Evolutionary conservation across 371 early-diverging fungal genomes (phyloP).

Genomic region (Circinella minor): DNA sequence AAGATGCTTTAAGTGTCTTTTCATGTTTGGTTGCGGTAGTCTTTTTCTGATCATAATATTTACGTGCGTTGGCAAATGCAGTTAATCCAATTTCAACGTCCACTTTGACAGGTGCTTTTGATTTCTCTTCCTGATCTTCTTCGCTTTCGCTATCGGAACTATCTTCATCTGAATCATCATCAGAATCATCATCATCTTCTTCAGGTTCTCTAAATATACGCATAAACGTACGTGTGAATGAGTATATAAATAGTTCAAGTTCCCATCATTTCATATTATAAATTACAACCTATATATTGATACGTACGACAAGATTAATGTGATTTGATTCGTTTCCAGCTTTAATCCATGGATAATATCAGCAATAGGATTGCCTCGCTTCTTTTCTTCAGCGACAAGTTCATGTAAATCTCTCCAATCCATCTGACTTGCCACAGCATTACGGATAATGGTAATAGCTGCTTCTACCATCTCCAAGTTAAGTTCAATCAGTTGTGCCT

Average conservation of each 20-base stretch:
- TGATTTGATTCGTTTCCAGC: conserved; percentile 76
- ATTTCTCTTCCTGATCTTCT: conserved; percentile 37
- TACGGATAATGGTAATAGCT: conserved; percentile 83
- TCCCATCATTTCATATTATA: too few relatives aligned
- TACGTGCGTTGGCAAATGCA: conserved; percentile 92
- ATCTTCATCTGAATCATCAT: conserved; percentile 33
- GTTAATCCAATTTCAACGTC: conserved; percentile 88
- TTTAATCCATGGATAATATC: conserved; percentile 73
- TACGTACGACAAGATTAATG: conserved; percentile 55
- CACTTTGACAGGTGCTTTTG: conserved; percentile 46
- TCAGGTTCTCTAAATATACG: background rate
- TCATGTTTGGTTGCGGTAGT: conserved; percentile 84
- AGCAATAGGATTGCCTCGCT: conserved; percentile 82
- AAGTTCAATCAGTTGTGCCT: conserved; percentile 84
- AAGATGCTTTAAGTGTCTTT: conserved; percentile 86
- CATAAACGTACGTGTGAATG: too few relatives aligned
- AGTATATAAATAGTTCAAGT: too few relatives aligned
- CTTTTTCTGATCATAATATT: conserved; percentile 88
- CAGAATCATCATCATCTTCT: conserved; percentile 48
- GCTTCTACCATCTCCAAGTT: conserved; percentile 87
- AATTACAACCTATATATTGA: background rate
- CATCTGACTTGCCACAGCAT: conserved; percentile 90
- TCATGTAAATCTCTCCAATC: conserved; percentile 95
- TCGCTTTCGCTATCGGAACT: conserved; percentile 30
- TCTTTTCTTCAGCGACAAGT: conserved; percentile 83